These are phyloP conservation scores for Byssothecium circinans DNA, from an alignment of 2,329 filamentous ascomycete species.

Conservation along the genomic window DNA sequence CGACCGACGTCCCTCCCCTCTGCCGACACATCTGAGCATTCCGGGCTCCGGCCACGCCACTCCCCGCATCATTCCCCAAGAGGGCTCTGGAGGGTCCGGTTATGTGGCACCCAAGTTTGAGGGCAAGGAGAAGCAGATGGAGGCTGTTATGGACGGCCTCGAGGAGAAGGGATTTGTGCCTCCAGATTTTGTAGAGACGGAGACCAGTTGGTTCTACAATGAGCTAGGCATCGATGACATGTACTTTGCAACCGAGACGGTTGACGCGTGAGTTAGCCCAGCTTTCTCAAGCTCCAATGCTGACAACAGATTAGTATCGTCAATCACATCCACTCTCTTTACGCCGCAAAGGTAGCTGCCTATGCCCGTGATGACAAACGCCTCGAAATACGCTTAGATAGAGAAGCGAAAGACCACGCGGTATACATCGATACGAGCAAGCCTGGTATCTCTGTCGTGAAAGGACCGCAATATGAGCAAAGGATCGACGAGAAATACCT, in stretches of 20 bases:
- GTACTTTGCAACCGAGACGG: slow-evolving; percentile 90
- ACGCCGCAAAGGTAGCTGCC: slow-evolving; percentile 93
- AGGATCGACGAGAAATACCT: slow-evolving; percentile 95
- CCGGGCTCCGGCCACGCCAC: slow-evolving; percentile 58
- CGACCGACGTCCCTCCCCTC: slow-evolving; percentile 75
- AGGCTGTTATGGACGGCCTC: slow-evolving; percentile 77
- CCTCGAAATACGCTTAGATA: slow-evolving; percentile 91
- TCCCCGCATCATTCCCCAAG: slow-evolving; percentile 76
- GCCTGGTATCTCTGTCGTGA: slow-evolving; percentile 74
- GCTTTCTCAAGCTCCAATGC: slow-evolving; percentile 4
- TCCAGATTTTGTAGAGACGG: slow-evolving; percentile 74
- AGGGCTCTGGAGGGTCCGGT: slow-evolving; percentile 75
- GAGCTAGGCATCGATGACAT: slow-evolving; percentile 97
- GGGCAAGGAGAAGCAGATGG: slow-evolving; percentile 90
- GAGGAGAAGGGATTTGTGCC: slow-evolving; percentile 84
- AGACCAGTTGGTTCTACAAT: slow-evolving; percentile 97
- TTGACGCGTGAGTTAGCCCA: slow-evolving; percentile 60
- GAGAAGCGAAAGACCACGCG: slow-evolving; percentile 91
- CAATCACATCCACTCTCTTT: slow-evolving; percentile 92
- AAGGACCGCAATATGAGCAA: slow-evolving; percentile 89
- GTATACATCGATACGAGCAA: slow-evolving; percentile 98
- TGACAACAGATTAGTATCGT: slow-evolving; percentile 61
- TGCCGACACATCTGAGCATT: slow-evolving; percentile 81
- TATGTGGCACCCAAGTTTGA: slow-evolving; percentile 94
- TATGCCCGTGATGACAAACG: slow-evolving; percentile 91